A percentile compares a stretch with the other conserved stretches of the same genome.
Evolutionary conservation across 352 stramenopile genomes (phyloP).

Genomic region (Phytophthora sojae): DNA sequence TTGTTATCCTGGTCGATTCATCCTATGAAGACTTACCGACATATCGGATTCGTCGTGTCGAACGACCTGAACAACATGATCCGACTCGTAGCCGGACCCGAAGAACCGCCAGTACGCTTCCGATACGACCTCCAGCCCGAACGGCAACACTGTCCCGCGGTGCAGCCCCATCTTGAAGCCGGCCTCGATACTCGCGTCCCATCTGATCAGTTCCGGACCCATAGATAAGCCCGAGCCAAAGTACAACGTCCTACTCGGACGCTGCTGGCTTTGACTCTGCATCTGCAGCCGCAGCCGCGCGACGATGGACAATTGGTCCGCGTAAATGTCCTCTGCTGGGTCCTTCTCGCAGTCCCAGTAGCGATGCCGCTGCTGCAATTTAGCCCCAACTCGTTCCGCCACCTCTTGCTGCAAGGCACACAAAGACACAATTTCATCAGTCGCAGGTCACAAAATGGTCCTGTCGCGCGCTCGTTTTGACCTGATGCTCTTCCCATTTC

Average conservation of each 20-base stretch:
- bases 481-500: constrained; percentile 20
- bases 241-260: constrained; percentile 2
- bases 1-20: neutral
- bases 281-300: constrained; percentile 11
- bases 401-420: constrained; percentile 18
- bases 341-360: constrained; percentile 7
- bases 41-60: neutral
- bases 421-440: constrained; percentile 17
- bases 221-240: constrained; percentile 13
- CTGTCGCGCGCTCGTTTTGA: constrained; percentile 3
- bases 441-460: constrained; percentile 4
- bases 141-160: constrained; percentile 15
- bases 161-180: constrained; percentile 13
- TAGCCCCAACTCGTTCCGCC: neutral
- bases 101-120: constrained; percentile 34
- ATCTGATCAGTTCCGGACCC: constrained; percentile 17
- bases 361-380: constrained; percentile 3
- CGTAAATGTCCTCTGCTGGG: constrained; percentile 20
- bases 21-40: constrained; percentile 7
- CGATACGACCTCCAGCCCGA: constrained; percentile 20
- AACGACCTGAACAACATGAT: neutral
- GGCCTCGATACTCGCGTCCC: constrained; percentile 13
- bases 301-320: constrained; percentile 16
- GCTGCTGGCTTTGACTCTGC: constrained; percentile 1
- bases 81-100: constrained; percentile 8